Conservation (phyloP, 78 protist genomes). For the Chrysochromulina parva region DNA sequence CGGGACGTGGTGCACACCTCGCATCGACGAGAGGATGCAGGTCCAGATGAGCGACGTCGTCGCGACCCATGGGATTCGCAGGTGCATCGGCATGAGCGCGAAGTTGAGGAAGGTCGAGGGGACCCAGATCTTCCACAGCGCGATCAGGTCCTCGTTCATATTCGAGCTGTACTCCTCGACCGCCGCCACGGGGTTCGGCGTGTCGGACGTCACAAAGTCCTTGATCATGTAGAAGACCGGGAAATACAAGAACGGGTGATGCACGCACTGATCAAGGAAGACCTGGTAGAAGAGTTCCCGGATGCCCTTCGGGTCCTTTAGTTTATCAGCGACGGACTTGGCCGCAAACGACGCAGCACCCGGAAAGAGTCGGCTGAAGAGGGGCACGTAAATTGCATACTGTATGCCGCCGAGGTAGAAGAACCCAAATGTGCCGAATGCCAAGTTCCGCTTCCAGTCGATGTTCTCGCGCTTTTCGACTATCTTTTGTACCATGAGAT, state of each 20-base stretch:
- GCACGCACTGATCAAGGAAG: conserved; percentile 37
- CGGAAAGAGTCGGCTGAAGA: conserved; percentile 42
- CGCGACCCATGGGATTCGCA: conserved; percentile 43
- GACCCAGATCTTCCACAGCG: conserved; percentile 48
- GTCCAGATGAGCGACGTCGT: conserved; percentile 43
- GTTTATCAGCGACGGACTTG: background rate
- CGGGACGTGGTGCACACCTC: background rate
- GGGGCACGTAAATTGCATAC: conserved; percentile 26
- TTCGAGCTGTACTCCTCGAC: background rate
- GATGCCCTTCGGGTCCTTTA: background rate
- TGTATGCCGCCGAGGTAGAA: conserved; percentile 40
- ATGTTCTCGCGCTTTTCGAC: conserved; percentile 20
- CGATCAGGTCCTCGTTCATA: conserved; percentile 5
- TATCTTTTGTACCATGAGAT: background rate
- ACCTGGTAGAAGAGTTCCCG: background rate
- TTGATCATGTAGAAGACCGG: conserved; percentile 36
- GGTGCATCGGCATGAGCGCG: conserved; percentile 42
- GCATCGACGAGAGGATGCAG: conserved; percentile 22
- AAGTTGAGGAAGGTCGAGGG: conserved; percentile 39
- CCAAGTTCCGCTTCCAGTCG: conserved; percentile 29
- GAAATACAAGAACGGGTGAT: conserved; percentile 39
- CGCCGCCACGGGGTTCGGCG: background rate
- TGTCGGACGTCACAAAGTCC: background rate
- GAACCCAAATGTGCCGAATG: conserved; percentile 26
- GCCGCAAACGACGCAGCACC: conserved; percentile 30